Conservation (phyloP, 2,329 filamentous ascomycete species). For the Colletotrichum euphorbiae region DNA sequence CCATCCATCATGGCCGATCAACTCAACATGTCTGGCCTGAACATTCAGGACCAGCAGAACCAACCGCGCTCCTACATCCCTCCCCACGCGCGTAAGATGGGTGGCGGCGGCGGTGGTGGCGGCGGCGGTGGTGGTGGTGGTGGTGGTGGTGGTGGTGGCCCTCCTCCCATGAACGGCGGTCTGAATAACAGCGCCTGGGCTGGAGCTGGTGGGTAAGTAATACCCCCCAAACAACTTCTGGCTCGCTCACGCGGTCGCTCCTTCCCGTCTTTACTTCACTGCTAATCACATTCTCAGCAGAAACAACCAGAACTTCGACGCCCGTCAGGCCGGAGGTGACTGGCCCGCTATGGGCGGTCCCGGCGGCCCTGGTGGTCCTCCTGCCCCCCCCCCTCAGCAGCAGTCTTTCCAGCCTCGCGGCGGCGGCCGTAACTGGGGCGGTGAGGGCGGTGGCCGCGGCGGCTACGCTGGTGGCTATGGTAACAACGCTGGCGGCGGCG, state of each 20-base stretch:
- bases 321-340: slow-evolving; percentile 45
- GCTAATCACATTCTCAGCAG: slow-evolving; percentile 30
- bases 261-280: neutral
- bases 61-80: slow-evolving; percentile 81
- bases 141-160: slow-evolving; percentile 42
- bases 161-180: slow-evolving; percentile 55
- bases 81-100: slow-evolving; percentile 78
- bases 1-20: slow-evolving; percentile 79
- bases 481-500: slow-evolving; percentile 57
- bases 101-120: slow-evolving; percentile 38
- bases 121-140: slow-evolving; percentile 42
- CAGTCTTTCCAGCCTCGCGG: slow-evolving; percentile 40
- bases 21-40: slow-evolving; percentile 84
- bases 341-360: slow-evolving; percentile 40
- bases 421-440: slow-evolving; percentile 42
- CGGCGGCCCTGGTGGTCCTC: slow-evolving; percentile 48
- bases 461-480: slow-evolving; percentile 52
- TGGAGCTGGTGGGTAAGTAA: slow-evolving; percentile 57
- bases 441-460: slow-evolving; percentile 51
- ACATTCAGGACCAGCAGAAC: slow-evolving; percentile 63
- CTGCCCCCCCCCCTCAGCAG: slow-evolving; percentile 41
- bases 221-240: neutral
- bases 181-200: slow-evolving; percentile 69
- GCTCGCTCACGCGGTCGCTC: slow-evolving; percentile 40
- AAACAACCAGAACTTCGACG: slow-evolving; percentile 46